Evolutionary conservation across 2,329 filamentous ascomycete species (phyloP).

Genomic region (Fusarium torulosum): DNA sequence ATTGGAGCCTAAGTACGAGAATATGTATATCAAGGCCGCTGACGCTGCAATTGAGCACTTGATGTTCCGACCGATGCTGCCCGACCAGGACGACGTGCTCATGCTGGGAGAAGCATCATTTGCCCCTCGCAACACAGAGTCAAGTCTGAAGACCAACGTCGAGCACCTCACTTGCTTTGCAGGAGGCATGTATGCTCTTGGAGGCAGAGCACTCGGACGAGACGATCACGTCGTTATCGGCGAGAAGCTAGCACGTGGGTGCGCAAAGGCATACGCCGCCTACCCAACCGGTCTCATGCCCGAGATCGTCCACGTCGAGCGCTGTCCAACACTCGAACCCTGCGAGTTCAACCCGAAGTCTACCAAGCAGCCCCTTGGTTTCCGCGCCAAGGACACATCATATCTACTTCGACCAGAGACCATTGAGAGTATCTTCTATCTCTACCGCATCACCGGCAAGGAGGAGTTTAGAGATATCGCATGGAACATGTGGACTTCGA

Average conservation of each 20-base stretch:
- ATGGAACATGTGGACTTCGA: conserved; percentile 78
- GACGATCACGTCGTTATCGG: conserved; percentile 68
- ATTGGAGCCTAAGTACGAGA: conserved; percentile 53
- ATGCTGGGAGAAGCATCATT: conserved; percentile 63
- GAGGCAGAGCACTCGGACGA: conserved; percentile 65
- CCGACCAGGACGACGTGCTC: conserved; percentile 69
- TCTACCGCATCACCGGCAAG: conserved; percentile 81
- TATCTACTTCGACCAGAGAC: conserved; percentile 62
- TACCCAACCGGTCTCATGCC: conserved; percentile 73
- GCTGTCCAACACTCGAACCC: conserved; percentile 49
- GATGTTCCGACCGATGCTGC: conserved; percentile 75
- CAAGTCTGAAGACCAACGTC: conserved; percentile 49
- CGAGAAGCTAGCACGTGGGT: conserved; percentile 70
- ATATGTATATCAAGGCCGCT: conserved; percentile 60
- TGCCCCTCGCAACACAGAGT: conserved; percentile 47
- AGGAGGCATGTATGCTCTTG: conserved; percentile 74
- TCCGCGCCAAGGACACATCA: conserved; percentile 31
- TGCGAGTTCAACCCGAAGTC: conserved; percentile 40
- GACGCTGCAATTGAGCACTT: conserved; percentile 70
- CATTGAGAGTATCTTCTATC: conserved; percentile 83
- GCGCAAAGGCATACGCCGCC: conserved; percentile 71
- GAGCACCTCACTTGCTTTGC: conserved; percentile 74
- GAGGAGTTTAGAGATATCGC: conserved; percentile 73
- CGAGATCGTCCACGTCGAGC: conserved; percentile 65
- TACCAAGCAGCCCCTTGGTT: conserved; percentile 27